A percentile compares a stretch with the other conserved stretches of the same genome.
Evolutionary conservation across 108 stramenopile species (phyloP).

Genomic region (Fragilaria crotonensis): DNA sequence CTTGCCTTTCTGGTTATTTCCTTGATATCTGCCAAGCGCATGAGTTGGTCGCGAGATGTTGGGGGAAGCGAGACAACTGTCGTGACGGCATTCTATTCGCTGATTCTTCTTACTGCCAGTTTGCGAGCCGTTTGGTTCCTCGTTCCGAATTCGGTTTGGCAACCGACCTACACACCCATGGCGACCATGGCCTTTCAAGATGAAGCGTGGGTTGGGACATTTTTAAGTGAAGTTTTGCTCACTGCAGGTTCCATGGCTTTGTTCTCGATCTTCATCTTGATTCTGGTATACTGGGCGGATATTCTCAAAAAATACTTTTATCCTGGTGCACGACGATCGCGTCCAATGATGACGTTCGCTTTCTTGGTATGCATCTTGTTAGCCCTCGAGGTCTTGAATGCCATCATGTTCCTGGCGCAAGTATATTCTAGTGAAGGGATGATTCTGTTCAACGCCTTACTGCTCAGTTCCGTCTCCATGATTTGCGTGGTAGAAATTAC

Average conservation of each 20-base stretch:
- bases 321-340: slow-evolving; percentile 71
- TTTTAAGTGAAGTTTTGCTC: slow-evolving; percentile 67
- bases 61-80: slow-evolving; percentile 88
- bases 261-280: slow-evolving; percentile 93
- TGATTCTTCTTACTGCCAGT: slow-evolving; percentile 77
- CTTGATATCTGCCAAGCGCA: slow-evolving; percentile 69
- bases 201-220: slow-evolving; percentile 76
- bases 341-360: slow-evolving; percentile 88
- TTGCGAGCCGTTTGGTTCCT: slow-evolving; percentile 87
- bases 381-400: slow-evolving; percentile 63
- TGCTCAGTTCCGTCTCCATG: slow-evolving; percentile 76
- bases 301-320: slow-evolving; percentile 93
- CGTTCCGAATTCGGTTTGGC: slow-evolving; percentile 74
- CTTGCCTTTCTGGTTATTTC: slow-evolving; percentile 68
- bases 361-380: slow-evolving; percentile 59
- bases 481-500: slow-evolving; percentile 90
- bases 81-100: slow-evolving; percentile 91
- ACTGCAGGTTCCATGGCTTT: slow-evolving; percentile 82
- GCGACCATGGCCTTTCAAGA: slow-evolving; percentile 82
- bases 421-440: slow-evolving; percentile 90
- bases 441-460: slow-evolving; percentile 83
- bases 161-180: slow-evolving; percentile 78
- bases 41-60: slow-evolving; percentile 63
- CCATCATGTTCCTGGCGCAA: slow-evolving; percentile 63
- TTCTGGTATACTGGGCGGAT: slow-evolving; percentile 96